A percentile compares a stretch with the other conserved stretches of the same genome.
These are phyloP conservation scores for Blumeria graminis DNA, from an alignment of 2,329 filamentous ascomycete genomes.

Conservation along the genomic window DNA sequence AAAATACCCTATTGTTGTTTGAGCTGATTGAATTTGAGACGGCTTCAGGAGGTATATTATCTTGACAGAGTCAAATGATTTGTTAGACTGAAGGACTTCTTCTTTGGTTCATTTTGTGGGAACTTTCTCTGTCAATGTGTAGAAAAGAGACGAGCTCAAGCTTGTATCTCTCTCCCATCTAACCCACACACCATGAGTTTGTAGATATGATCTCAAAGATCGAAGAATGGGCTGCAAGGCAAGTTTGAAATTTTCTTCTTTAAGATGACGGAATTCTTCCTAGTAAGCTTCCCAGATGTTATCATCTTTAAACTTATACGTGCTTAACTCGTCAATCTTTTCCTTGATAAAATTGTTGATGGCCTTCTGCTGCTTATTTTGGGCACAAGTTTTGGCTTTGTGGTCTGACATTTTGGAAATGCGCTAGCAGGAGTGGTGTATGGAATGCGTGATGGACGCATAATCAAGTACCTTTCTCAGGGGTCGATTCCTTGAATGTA, in stretches of 20 bases:
- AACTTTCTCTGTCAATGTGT: neutral
- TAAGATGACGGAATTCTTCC: neutral
- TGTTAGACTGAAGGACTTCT: neutral
- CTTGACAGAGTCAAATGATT: neutral
- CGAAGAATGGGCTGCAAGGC: neutral
- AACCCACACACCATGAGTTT: neutral
- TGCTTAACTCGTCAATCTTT: neutral
- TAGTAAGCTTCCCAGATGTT: neutral
- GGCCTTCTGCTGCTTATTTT: neutral
- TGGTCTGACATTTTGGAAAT: no score
- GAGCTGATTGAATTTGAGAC: neutral
- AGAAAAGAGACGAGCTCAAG: neutral
- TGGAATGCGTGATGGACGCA: no score
- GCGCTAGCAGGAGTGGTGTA: no score
- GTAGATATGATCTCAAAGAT: neutral
- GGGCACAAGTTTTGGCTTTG: neutral
- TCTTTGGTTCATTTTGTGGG: neutral
- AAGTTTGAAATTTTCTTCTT: neutral
- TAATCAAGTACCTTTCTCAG: no score
- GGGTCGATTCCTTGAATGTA: no score
- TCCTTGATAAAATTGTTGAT: neutral
- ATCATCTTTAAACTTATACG: neutral
- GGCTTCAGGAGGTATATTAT: neutral
- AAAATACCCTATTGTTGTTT: neutral
- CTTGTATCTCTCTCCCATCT: neutral